Evolutionary conservation across 495 filamentous ascomycete species (phyloP).

Genomic region (Penicillium psychrofluorescens): DNA sequence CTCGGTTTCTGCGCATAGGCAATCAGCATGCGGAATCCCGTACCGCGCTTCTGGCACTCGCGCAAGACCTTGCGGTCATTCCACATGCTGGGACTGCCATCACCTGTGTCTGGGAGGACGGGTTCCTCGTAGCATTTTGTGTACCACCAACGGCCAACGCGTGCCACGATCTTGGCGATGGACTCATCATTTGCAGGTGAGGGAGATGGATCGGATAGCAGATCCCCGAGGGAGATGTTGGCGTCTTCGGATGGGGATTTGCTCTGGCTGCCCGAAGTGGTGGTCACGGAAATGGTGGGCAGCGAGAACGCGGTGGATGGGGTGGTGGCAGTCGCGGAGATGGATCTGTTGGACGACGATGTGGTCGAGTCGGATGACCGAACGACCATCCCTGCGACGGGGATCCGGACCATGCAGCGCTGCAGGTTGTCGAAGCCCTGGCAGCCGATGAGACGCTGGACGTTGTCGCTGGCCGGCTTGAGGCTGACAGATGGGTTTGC

Average conservation of each 20-base stretch:
- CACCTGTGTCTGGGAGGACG: constrained; percentile 42
- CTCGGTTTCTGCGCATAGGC: constrained; percentile 83
- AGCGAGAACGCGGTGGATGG: constrained; percentile 23
- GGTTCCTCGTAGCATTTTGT: constrained; percentile 78
- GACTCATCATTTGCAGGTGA: constrained; percentile 60
- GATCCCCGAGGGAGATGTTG: constrained; percentile 58
- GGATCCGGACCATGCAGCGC: constrained; percentile 81
- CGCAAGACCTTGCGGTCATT: constrained; percentile 63
- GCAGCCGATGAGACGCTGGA: constrained; percentile 67
- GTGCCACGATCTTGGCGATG: constrained; percentile 85
- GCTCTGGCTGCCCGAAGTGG: constrained; percentile 14
- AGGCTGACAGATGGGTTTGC: constrained; percentile 57
- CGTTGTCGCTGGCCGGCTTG: constrained; percentile 67
- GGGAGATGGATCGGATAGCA: constrained; percentile 53
- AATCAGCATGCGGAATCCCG: constrained; percentile 83
- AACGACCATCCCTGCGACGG: constrained; percentile 66
- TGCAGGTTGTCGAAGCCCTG: constrained; percentile 80
- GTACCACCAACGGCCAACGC: constrained; percentile 96
- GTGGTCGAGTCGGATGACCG: constrained; percentile 28
- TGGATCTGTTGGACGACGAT: constrained; percentile 24
- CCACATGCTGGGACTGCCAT: constrained; percentile 65
- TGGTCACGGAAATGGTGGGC: constrained; percentile 17
- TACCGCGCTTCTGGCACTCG: constrained; percentile 81
- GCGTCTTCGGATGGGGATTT: constrained; percentile 36
- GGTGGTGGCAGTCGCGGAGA: constrained; percentile 17